Base-by-base conservation (phyloP, 2,329 filamentous ascomycete genomes). In the Colletotrichum lentis region DNA sequence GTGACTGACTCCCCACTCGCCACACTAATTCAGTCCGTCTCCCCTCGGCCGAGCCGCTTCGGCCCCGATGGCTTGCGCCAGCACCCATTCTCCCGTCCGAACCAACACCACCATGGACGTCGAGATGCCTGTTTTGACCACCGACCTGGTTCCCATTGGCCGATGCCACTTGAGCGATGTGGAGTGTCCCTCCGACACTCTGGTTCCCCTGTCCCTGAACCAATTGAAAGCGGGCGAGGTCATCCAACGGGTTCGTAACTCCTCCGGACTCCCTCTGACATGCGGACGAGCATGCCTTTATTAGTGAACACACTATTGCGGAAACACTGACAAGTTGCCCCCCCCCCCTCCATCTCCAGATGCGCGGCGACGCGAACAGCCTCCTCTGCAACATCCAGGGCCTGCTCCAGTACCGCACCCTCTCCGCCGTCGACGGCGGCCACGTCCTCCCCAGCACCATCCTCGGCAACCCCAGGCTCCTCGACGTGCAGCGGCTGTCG, bases 221-320 rank as follows among this genome's bases (percentile, higher is more conserved):
- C 57, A 60, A 11, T 47, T 60, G 31, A 60, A 52, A 16, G 46
- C 57, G 10, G 47, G 57, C 46, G 57, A 52, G 46, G 43, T 52
- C 11, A 52, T 60, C 16, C 57, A 60, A 24, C 16, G 57, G 12
- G 57, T 52, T n/a, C 18, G 57, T 50, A 8, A 14, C 14, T 20
- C n/a, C n/a, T n/a, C n/a, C 43, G 18, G 27, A 27, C 5, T 24
- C n/a, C 24, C 5, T 11, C 12, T 5, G 7, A 46, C 20, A 27
- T 12, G 2, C 24, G 3, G 10, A 2, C 16, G n/a, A 4, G 27
- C 27, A 31, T 31, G 27, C 7, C 1, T 31, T n/a, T n/a, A n/a
- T n/a, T n/a, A 31, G 27, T 31, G 27, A 31, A 35, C 27, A 8
- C 31, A 35, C 31, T 35, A 35, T 7, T 10, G 31, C 31, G 8